Base-by-base conservation (phyloP, 768 basidiomycete genomes). In the Boletus huronensis region DNA sequence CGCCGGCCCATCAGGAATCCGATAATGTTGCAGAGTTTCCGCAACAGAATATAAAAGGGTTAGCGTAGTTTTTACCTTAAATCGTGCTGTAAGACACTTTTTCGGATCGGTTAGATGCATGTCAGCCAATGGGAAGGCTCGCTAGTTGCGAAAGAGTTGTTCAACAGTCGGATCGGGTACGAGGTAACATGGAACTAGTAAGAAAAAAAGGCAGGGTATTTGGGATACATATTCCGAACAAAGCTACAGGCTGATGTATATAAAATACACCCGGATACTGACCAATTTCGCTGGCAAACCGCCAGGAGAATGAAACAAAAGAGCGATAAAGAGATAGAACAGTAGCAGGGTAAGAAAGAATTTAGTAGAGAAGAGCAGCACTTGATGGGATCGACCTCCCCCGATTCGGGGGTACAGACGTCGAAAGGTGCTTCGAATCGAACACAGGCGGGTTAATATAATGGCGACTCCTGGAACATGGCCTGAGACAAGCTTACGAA, bases 201-300 rank as follows among this genome's bases (percentile, higher is more conserved):
- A n/a, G n/a, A 4, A 14, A n/a, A 16, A 29, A 28, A 29, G 36
- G 2, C 39, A 29, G 11, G 35, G 45, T 13, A 40, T 23, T 14
- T 36, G 41, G 26, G 28, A 43, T 55, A 61, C 26, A 55, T 9
- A 11, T 52, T 52, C 41, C 31, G 35, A 19, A 28, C 11, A n/a
- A 35, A 42, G 44, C 41, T 63, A 58, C 55, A 53, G 40, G 41
- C n/a, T n/a, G n/a, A n/a, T n/a, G n/a, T n/a, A n/a, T n/a, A n/a
- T n/a, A n/a, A n/a, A n/a, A n/a, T n/a, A n/a, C n/a, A n/a, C n/a
- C n/a, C n/a, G n/a, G n/a, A n/a, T n/a, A n/a, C 38, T 53, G 35
- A 6, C 29, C 28, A 16, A 40, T 44, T 44, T 52, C 36, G n/a
- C 32, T 23, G 36, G 25, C 39, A 39, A 54, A 26, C 28, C 28